Percentiles rank a stretch among this genome's conserved stretches.
These are phyloP conservation scores for Alternaria gansuensis DNA, from an alignment of 2,329 filamentous ascomycete species.

Conservation along the genomic window DNA sequence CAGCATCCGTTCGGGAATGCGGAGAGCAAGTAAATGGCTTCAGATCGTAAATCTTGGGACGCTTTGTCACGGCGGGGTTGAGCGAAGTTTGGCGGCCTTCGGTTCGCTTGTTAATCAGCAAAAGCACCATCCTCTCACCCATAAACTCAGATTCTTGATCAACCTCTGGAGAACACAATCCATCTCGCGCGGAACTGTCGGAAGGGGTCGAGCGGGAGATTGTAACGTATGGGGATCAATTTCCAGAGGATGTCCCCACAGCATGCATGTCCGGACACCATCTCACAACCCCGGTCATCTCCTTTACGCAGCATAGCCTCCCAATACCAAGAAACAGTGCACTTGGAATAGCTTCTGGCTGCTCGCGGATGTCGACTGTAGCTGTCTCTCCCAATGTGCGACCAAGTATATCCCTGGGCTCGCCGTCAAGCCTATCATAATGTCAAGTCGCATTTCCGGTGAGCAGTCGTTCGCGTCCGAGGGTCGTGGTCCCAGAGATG, in stretches of 20 bases:
- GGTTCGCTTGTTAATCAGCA: constrained; percentile 12
- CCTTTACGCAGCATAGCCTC: constrained; percentile 11
- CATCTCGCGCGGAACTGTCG: background rate
- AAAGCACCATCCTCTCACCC: background rate
- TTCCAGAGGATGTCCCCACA: background rate
- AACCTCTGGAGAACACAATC: background rate
- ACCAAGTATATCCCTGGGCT: background rate
- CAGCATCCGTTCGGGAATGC: background rate
- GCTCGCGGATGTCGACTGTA: background rate
- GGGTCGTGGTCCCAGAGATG: background rate
- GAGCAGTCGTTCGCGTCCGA: background rate
- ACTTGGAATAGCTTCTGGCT: background rate
- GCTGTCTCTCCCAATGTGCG: background rate
- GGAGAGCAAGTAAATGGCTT: background rate
- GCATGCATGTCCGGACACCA: constrained; percentile 19
- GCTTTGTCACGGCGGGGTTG: constrained; percentile 10
- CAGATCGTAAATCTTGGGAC: background rate
- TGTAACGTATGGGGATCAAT: background rate
- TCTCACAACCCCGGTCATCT: constrained; percentile 4
- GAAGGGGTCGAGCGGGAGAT: background rate
- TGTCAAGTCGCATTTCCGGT: constrained; percentile 6
- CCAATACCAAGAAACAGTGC: background rate
- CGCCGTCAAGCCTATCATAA: constrained; percentile 1
- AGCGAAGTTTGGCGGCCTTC: background rate
- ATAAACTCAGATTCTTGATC: background rate